Evolutionary conservation across 306 rosid species (phyloP), one percentile per base, ranked within the genome.

Genomic region (Cicer chorassanicum): DNA sequence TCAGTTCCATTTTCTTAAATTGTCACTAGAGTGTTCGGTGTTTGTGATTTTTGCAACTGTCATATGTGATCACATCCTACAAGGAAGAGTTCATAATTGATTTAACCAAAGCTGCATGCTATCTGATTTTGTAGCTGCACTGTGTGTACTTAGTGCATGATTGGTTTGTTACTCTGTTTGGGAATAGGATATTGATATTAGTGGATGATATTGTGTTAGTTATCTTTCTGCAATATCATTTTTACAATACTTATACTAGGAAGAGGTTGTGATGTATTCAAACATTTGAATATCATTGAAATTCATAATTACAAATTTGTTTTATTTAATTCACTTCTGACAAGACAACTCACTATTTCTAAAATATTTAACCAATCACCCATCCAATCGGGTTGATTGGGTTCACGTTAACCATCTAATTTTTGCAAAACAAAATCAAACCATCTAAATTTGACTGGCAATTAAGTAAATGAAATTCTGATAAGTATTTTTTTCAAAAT

Each of bases 391-490:
- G 54, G 18, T 5, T 48, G 54, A 13, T 48, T 48, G 15, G 54
- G 18, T 12, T 48, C 7, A 7, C 5, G 19, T 49, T 49, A 49
- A 49, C 55, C 55, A n/a, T 6, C 55, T 49, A 49, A 49, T n/a
- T 49, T 49, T 49, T 14, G 19, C 18, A 49, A 49, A 49, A 49
- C 18, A 13, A n/a, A 49, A 50, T 14, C 24, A 15, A 51, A 51
- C 57, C 24, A 53, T 53, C 59, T 15, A 53, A 15, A 53, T 53
- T 53, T 53, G 59, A 15, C 15, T 53, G 59, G 12, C 29, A 15
- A 16, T 4, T 15, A 49, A 49, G 18, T 55, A 57, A 21, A 57
- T 21, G 76, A 77, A 71, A 16, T 71, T 63, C 67, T 24, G 24
- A 45, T 4, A 29, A 29, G 36, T 63, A 48, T 41, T 5, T 13